phyloP scores from a whole-genome alignment of 805 yeast species.

The Priceomyces fermenticarens region DNA sequence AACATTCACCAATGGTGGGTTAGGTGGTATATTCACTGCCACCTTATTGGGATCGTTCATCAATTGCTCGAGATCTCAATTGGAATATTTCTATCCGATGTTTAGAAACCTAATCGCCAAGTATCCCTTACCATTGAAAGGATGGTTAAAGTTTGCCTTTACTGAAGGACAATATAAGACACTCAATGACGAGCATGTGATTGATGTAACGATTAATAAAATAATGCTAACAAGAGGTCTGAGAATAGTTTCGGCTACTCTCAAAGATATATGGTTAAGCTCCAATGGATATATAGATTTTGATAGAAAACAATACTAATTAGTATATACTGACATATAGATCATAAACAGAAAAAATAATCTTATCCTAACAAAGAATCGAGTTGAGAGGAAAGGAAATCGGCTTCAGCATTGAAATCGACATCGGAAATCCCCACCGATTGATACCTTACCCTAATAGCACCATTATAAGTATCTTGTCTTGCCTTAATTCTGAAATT shows the following conservation, averaged over 20 bases:
- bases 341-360: background rate
- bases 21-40: slow-evolving; percentile 24
- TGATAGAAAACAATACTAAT: slow-evolving; percentile 7
- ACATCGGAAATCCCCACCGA: slow-evolving; percentile 52
- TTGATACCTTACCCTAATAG: slow-evolving; percentile 70
- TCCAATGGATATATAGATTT: slow-evolving; percentile 54
- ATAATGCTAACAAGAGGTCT: slow-evolving; percentile 64
- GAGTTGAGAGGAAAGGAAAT: slow-evolving; percentile 48
- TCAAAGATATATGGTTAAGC: slow-evolving; percentile 64
- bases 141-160: slow-evolving; percentile 35
- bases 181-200: slow-evolving; percentile 27
- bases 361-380: slow-evolving; percentile 21
- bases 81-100: slow-evolving; percentile 55
- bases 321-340: slow-evolving; percentile 1
- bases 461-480: slow-evolving; percentile 81
- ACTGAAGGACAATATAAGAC: slow-evolving; percentile 10
- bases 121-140: slow-evolving; percentile 45
- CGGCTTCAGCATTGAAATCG: slow-evolving; percentile 60
- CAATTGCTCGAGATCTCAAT: slow-evolving; percentile 52
- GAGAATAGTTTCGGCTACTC: slow-evolving; percentile 54
- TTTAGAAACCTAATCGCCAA: slow-evolving; percentile 47
- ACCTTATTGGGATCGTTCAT: slow-evolving; percentile 34
- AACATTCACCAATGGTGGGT: slow-evolving; percentile 17
- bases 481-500: slow-evolving; percentile 77
- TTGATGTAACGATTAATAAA: slow-evolving; percentile 46